Conservation (phyloP, 805 yeast species). For the Alloascoidea africana region DNA sequence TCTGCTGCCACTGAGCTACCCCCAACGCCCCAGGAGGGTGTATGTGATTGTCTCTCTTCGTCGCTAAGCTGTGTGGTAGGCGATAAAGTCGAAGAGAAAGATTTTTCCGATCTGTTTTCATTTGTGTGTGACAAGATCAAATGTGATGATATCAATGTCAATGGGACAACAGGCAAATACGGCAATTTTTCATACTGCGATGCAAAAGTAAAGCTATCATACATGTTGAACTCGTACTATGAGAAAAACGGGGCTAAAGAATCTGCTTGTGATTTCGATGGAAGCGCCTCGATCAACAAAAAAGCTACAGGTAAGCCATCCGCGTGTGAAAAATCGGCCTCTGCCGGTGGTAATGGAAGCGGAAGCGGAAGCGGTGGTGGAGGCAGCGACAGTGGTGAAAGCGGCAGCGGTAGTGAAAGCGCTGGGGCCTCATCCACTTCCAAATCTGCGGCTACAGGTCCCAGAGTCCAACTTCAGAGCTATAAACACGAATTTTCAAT, state of each 20-base stretch:
- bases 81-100: constrained; percentile 30
- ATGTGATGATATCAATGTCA: constrained; percentile 45
- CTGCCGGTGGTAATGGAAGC: background rate
- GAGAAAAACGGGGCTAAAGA: constrained; percentile 24
- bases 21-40: constrained; percentile 55
- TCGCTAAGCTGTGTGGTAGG: constrained; percentile 46
- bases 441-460: too few species aligned
- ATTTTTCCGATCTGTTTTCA: constrained; percentile 47
- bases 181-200: constrained; percentile 64
- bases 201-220: constrained; percentile 54
- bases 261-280: constrained; percentile 57
- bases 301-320: background rate
- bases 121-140: constrained; percentile 39
- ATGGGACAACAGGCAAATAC: constrained; percentile 51
- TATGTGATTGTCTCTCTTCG: constrained; percentile 45
- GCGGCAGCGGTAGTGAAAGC: background rate
- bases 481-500: too few species aligned
- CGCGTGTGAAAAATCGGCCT: background rate
- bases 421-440: background rate
- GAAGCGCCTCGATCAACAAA: constrained; percentile 31
- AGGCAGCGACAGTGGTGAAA: background rate
- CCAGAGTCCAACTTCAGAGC: too few species aligned
- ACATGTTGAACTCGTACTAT: constrained; percentile 50
- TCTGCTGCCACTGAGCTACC: constrained; percentile 53
- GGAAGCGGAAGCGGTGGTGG: background rate